Evolutionary conservation across 371 early-diverging fungal genomes (phyloP).

Genomic region (Choanephora cucurbitarum): DNA sequence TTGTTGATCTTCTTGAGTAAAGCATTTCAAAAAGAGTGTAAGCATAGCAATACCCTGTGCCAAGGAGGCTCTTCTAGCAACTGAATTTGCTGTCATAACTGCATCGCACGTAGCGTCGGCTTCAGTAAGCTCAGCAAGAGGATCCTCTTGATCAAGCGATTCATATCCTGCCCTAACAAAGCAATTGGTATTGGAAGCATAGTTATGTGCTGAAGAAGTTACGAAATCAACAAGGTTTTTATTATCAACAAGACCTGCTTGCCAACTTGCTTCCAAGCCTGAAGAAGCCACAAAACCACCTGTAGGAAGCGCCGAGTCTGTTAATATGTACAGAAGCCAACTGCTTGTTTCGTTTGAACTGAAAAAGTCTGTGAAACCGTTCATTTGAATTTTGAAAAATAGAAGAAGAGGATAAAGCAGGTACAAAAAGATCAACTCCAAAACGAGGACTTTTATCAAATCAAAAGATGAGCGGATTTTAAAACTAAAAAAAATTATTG

Average conservation of each 20-base stretch:
- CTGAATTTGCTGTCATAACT: constrained; percentile 63
- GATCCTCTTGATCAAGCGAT: constrained; percentile 36
- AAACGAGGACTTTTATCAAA: too few species aligned
- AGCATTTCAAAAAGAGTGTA: constrained; percentile 62
- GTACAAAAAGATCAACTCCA: too few species aligned
- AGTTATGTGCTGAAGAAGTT: constrained; percentile 58
- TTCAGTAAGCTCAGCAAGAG: constrained; percentile 38
- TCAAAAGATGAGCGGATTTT: too few species aligned
- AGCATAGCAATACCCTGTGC: constrained; percentile 75
- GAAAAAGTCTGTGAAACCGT: constrained; percentile 18
- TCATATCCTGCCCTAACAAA: constrained; percentile 68
- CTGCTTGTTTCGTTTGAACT: constrained; percentile 48
- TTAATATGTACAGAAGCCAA: constrained; percentile 82
- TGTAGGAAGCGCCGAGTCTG: constrained; percentile 91
- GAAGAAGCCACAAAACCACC: constrained; percentile 88
- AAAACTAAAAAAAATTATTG: too few species aligned
- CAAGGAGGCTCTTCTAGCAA: constrained; percentile 70
- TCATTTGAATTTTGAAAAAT: neutral
- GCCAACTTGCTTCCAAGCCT: constrained; percentile 74
- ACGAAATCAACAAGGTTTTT: constrained; percentile 49
- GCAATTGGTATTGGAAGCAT: constrained; percentile 67
- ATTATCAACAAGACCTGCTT: constrained; percentile 57
- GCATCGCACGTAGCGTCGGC: constrained; percentile 61
- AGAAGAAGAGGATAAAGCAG: neutral
- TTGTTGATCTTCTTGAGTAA: constrained; percentile 23